Conservation (phyloP, 805 yeast species). For the Candida ficus region DNA sequence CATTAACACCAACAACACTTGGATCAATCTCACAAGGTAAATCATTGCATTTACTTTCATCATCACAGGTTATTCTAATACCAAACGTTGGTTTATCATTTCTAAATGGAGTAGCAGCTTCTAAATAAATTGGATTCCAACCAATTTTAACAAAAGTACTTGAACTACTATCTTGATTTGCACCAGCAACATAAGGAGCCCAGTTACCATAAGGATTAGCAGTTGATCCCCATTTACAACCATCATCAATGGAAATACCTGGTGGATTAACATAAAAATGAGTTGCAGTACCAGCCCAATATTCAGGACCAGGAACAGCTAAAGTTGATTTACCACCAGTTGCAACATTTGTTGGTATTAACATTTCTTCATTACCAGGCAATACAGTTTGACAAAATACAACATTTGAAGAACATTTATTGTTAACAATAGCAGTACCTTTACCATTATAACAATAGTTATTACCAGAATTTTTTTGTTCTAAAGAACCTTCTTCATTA, state of each 20-base stretch:
- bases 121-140: slow-evolving; percentile 85
- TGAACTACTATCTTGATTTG: slow-evolving; percentile 66
- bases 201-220: slow-evolving; percentile 77
- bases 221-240: slow-evolving; percentile 79
- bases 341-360: slow-evolving; percentile 74
- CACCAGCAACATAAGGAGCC: slow-evolving; percentile 93
- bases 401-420: slow-evolving; percentile 51
- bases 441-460: slow-evolving; percentile 73
- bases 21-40: slow-evolving; percentile 82
- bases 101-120: slow-evolving; percentile 48
- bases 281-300: slow-evolving; percentile 84
- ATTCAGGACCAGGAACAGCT: slow-evolving; percentile 82
- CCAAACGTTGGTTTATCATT: slow-evolving; percentile 61
- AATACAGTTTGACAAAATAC: slow-evolving; percentile 91
- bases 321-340: slow-evolving; percentile 43
- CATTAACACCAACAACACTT: slow-evolving; percentile 51
- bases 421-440: slow-evolving; percentile 62
- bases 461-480: slow-evolving; percentile 51
- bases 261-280: slow-evolving; percentile 84
- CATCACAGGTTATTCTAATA: slow-evolving; percentile 67
- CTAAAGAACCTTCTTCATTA: slow-evolving; percentile 60
- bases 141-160: slow-evolving; percentile 81
- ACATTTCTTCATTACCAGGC: slow-evolving; percentile 94
- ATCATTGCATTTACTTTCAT: slow-evolving; percentile 65
- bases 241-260: slow-evolving; percentile 70